Percentiles rank a stretch among this genome's conserved stretches.
Evolutionary conservation across 2,329 filamentous ascomycete species (phyloP).

Genomic region (Sporothrix variecibatus): DNA sequence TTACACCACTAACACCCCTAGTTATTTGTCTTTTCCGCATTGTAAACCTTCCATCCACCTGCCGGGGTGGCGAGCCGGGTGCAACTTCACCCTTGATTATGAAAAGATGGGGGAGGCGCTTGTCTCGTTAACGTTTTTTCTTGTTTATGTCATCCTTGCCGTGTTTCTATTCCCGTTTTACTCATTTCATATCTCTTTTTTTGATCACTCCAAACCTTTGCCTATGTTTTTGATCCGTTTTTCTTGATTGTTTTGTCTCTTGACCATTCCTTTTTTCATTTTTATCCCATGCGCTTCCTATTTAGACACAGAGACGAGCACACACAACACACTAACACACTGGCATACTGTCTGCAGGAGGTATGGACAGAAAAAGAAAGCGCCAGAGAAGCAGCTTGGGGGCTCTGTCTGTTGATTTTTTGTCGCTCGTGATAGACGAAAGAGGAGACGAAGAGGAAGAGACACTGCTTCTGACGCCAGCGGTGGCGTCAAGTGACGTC

Average conservation of each 20-base stretch:
- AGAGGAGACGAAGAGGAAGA: background rate
- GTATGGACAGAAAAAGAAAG: constrained; percentile 13
- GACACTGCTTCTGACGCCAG: background rate
- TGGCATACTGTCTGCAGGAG: constrained; percentile 5
- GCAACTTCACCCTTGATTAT: background rate
- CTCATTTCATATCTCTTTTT: background rate
- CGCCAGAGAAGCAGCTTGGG: background rate
- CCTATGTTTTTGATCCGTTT: background rate
- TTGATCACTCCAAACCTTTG: constrained; percentile 9
- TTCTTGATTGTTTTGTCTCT: constrained; percentile 14
- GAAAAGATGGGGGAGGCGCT: constrained; percentile 12
- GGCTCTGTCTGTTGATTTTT: background rate
- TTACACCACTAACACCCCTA: constrained; percentile 32
- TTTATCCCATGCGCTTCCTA: background rate
- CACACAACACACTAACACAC: background rate
- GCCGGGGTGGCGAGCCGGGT: background rate
- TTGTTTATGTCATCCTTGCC: constrained; percentile 8
- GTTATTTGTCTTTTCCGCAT: constrained; percentile 40
- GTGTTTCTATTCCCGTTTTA: constrained; percentile 10
- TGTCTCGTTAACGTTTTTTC: constrained; percentile 11
- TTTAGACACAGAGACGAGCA: constrained; percentile 15
- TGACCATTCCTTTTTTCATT: background rate
- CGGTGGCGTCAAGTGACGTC: background rate
- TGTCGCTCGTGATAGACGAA: constrained; percentile 1
- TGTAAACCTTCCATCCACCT: constrained; percentile 20